Percentiles rank a stretch among this genome's conserved stretches.
These are phyloP conservation scores for Cryptococcus sp. DNA, from an alignment of 1,284 basidiomycete species.

Conservation along the genomic window DNA sequence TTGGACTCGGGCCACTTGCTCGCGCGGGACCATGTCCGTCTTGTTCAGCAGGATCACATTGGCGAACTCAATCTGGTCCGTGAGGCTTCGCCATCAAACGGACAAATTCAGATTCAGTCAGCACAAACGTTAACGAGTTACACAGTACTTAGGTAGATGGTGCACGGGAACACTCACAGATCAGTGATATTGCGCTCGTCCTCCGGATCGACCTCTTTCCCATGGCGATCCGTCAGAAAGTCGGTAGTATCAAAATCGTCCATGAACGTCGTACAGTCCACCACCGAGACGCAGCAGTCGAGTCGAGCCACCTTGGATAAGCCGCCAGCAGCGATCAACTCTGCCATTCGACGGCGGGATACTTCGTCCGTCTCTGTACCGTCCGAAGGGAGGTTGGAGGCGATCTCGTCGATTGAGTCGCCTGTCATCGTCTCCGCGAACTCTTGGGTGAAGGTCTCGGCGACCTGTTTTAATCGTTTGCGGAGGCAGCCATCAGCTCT, in stretches of 20 bases:
- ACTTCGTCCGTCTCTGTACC: slow-evolving; percentile 19
- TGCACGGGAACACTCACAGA: slow-evolving; percentile 46
- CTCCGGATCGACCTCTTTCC: slow-evolving; percentile 50
- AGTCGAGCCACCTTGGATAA: slow-evolving; percentile 48
- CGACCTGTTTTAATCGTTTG: slow-evolving; percentile 23
- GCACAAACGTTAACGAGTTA: too few species aligned
- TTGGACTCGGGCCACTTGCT: slow-evolving; percentile 46
- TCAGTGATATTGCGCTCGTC: slow-evolving; percentile 58
- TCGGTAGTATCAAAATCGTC: slow-evolving; percentile 56
- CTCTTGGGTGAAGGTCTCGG: slow-evolving; percentile 54
- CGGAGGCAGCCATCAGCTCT: too few species aligned
- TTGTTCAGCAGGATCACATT: slow-evolving; percentile 57
- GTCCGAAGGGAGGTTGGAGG: slow-evolving; percentile 27
- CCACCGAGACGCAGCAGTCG: slow-evolving; percentile 49
- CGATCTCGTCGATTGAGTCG: slow-evolving; percentile 44
- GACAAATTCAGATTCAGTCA: slow-evolving; percentile 31
- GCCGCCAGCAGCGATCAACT: slow-evolving; percentile 54
- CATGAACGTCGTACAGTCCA: slow-evolving; percentile 51
- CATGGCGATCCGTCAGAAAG: slow-evolving; percentile 54
- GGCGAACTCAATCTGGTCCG: slow-evolving; percentile 57
- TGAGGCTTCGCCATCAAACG: slow-evolving; percentile 30
- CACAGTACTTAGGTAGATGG: too few species aligned
- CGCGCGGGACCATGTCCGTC: slow-evolving; percentile 45
- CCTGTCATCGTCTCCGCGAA: slow-evolving; percentile 51
- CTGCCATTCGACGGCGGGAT: slow-evolving; percentile 43